These are phyloP conservation scores for Meripilus lineatus DNA, from an alignment of 1,284 basidiomycete species.

Conservation along the genomic window DNA sequence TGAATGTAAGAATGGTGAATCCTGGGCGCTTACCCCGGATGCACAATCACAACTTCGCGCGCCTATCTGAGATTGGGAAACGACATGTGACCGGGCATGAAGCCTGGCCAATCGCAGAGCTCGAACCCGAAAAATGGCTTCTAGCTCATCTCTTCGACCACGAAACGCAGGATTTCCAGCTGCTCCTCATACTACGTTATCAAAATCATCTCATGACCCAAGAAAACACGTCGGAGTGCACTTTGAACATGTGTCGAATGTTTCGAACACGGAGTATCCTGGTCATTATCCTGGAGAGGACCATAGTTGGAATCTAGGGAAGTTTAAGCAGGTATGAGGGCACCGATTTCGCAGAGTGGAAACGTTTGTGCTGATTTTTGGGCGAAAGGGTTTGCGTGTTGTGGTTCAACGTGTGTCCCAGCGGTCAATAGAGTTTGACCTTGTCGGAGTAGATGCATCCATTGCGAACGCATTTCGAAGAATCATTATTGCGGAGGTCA, in stretches of 20 bases:
- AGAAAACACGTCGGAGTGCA: constrained; percentile 51
- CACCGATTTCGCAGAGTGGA: not conserved
- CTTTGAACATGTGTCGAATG: constrained; percentile 75
- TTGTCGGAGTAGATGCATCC: constrained; percentile 93
- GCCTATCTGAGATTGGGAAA: too few species aligned
- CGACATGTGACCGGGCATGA: too few species aligned
- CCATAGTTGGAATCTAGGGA: constrained; percentile 74
- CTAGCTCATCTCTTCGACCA: not conserved
- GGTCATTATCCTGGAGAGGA: constrained; percentile 84
- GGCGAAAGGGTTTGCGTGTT: constrained; percentile 62
- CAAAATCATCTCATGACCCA: constrained; percentile 28
- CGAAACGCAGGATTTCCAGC: not conserved
- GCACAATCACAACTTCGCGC: too few species aligned
- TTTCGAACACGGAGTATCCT: constrained; percentile 84
- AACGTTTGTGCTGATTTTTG: not conserved
- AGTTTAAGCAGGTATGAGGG: constrained; percentile 68
- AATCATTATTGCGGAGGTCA: constrained; percentile 90
- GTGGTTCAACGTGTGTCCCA: constrained; percentile 76
- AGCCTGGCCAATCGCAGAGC: too few species aligned
- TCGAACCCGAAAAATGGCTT: not conserved
- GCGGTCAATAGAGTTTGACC: constrained; percentile 88
- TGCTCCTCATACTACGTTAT: constrained; percentile 12
- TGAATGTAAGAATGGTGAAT: too few species aligned
- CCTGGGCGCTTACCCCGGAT: too few species aligned
- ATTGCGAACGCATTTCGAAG: constrained; percentile 94